Base-by-base conservation (phyloP, 2,329 filamentous ascomycete species). In the Chrysoporthe puriensis region DNA sequence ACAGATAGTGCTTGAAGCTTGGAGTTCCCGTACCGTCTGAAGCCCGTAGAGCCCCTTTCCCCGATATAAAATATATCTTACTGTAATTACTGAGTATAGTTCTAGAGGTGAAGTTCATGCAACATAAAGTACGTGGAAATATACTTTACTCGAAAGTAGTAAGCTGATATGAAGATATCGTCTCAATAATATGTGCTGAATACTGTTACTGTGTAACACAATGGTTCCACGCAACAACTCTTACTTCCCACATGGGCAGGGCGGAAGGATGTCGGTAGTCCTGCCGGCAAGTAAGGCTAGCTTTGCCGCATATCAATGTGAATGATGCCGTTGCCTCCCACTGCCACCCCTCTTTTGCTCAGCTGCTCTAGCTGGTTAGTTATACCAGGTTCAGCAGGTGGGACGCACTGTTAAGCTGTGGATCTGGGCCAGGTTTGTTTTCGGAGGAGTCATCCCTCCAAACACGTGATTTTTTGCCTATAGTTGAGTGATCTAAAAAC, bases 181-280 rank as follows among this genome's bases (percentile, higher is more conserved):
- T 50, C n/a, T n/a, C 48, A 48, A n/a, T 21, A 26, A 26, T n/a
- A 32, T 1, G 13, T n/a, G 26, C 0, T 14, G 2, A 26, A 54
- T 21, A 54, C 2, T 32, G 50, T 32, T 54, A 34, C 26, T 13
- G 5, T 14, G 14, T 26, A 13, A 58, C 34, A 3, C 18, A 16
- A 60, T 16, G 58, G 26, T 16, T 18, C 26, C 58, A 60, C 16
- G 44, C 14, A n/a, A 40, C 7, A 44, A n/a, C 26, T 18, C 14
- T 6, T 61, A 43, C 21, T 36, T 48, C 21, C 59, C 26, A 62
- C 8, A 62, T 62, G 4, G 59, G 43, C 26, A 46, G 43, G 34
- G 59, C 59, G 44, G 32, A 18, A 62, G 59, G 59, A 32, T 62
- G 32, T 62, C 43, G 59, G 59, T 21, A 26, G 5, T 62, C 13